Percentiles rank a stretch among this genome's conserved stretches.
Conservation (phyloP, 768 basidiomycete species). For the Leccinum disarticulatum region DNA sequence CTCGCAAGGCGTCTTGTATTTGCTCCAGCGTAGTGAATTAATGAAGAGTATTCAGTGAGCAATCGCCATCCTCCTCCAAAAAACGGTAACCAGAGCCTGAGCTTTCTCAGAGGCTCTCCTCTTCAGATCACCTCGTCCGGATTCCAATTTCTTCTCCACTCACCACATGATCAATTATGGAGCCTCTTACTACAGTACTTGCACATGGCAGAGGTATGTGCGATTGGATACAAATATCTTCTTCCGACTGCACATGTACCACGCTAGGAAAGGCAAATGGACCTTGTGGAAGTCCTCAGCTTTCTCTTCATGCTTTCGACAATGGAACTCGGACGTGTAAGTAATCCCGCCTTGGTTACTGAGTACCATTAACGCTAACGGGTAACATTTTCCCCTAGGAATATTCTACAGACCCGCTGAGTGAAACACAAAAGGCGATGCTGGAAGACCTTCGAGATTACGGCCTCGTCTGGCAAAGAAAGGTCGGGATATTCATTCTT, state of each 20-base stretch:
- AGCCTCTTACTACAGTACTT: slow-evolving; percentile 90
- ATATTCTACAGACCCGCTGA: slow-evolving; percentile 82
- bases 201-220: slow-evolving; percentile 73
- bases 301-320: slow-evolving; percentile 97
- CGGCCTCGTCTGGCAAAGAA: slow-evolving; percentile 87
- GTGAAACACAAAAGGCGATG: slow-evolving; percentile 80
- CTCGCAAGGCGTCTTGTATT: slow-evolving; percentile 78
- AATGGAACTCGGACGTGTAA: slow-evolving; percentile 88
- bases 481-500: slow-evolving; percentile 43
- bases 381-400: slow-evolving; percentile 50
- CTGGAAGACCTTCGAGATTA: slow-evolving; percentile 92
- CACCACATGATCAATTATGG: slow-evolving; percentile 95
- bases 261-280: slow-evolving; percentile 79
- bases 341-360: slow-evolving; percentile 18
- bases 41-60: slow-evolving; percentile 75
- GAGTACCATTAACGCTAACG: neutral
- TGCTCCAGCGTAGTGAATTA: slow-evolving; percentile 81
- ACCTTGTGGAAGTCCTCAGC: slow-evolving; percentile 88
- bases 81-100: neutral
- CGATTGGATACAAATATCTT: neutral
- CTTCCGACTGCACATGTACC: slow-evolving; percentile 13
- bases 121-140: slow-evolving; percentile 89
- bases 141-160: slow-evolving; percentile 94
- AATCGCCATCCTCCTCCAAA: neutral
- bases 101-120: slow-evolving; percentile 45